phyloP scores from a whole-genome alignment of 352 stramenopile genomes.

The Phytopythium delawarense region DNA sequence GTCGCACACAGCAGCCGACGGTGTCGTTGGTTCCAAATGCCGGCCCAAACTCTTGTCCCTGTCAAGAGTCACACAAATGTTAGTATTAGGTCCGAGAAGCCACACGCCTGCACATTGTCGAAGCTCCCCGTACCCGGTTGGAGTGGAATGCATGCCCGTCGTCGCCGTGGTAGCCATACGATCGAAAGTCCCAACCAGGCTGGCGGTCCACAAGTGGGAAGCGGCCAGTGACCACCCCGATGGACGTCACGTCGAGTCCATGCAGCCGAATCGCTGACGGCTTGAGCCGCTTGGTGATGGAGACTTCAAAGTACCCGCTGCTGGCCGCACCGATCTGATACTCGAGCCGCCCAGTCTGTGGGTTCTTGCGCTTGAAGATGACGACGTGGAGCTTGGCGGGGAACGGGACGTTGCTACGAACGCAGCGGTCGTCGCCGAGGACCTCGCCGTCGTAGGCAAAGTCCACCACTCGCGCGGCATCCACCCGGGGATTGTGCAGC shows the following conservation, averaged over 20 bases:
- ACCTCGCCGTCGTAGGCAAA: conserved; percentile 29
- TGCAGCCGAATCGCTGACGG: conserved; percentile 20
- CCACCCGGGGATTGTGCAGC: conserved; percentile 17
- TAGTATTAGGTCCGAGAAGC: neutral
- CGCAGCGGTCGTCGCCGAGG: conserved; percentile 28
- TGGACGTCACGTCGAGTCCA: conserved; percentile 40
- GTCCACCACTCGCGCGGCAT: conserved; percentile 13
- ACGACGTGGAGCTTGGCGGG: conserved; percentile 28
- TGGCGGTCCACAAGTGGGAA: conserved; percentile 62
- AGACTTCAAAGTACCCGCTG: conserved; percentile 33
- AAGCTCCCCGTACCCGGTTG: conserved; percentile 9
- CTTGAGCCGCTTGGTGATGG: conserved; percentile 26
- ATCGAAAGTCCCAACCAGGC: conserved; percentile 60
- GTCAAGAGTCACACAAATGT: neutral
- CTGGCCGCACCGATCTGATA: conserved; percentile 27
- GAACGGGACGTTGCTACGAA: conserved; percentile 27
- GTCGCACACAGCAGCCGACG: conserved; percentile 25
- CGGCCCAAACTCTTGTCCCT: conserved; percentile 24
- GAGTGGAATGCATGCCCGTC: conserved; percentile 64
- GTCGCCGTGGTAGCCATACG: conserved; percentile 76
- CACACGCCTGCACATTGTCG: neutral
- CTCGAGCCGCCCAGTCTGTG: conserved; percentile 14
- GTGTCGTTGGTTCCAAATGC: conserved; percentile 24
- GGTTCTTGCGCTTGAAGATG: conserved; percentile 27
- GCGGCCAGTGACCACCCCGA: conserved; percentile 42